phyloP scores from a whole-genome alignment of 1,284 basidiomycete genomes.

The Stereum hirsutum region DNA sequence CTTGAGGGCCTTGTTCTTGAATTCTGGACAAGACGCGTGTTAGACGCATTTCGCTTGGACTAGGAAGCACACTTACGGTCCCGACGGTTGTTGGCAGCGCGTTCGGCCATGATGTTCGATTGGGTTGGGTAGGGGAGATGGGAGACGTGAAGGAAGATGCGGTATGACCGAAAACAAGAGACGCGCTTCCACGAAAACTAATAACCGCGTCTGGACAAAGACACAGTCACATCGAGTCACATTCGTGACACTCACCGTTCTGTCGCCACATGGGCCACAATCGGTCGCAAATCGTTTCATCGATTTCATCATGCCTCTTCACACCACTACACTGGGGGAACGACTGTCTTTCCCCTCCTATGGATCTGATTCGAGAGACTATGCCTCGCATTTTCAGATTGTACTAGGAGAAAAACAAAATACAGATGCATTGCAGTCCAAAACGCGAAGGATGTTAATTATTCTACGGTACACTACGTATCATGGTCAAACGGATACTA shows the following conservation, averaged over 20 bases:
- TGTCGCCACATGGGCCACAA: no score
- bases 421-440: no score
- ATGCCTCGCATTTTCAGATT: no score
- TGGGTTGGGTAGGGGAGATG: no score
- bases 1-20: conserved; percentile 80
- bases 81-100: conserved; percentile 59
- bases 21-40: conserved; percentile 33
- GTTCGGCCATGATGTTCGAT: conserved; percentile 22
- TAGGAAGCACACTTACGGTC: conserved; percentile 36
- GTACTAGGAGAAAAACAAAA: no score
- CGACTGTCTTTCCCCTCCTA: no score
- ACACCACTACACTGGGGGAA: no score
- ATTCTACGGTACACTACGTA: conserved; percentile 25
- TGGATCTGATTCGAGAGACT: no score
- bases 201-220: conserved; percentile 5
- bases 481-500: conserved; percentile 63
- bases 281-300: no score
- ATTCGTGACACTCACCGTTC: neutral
- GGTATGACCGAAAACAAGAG: conserved; percentile 6
- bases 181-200: conserved; percentile 4
- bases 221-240: conserved; percentile 6
- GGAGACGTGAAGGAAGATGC: conserved; percentile 20
- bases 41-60: conserved; percentile 19
- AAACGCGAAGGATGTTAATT: no score
- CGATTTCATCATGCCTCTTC: no score